Evolutionary conservation across 2,329 filamentous ascomycete genomes (phyloP).

Genomic region (Epichloe sylvatica): DNA sequence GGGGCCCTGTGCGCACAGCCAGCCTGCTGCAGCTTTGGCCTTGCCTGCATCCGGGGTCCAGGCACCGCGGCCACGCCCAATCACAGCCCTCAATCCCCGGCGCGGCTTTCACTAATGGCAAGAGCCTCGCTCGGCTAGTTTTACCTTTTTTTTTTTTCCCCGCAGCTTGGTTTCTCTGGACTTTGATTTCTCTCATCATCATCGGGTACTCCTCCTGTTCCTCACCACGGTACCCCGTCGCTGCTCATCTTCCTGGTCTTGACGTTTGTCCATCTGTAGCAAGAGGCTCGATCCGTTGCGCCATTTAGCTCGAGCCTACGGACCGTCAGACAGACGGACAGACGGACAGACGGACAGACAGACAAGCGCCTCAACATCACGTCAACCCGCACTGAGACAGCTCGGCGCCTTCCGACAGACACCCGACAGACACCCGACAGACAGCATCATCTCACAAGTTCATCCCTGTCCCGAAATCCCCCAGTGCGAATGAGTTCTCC

Average conservation of each 20-base stretch:
- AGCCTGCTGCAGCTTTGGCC: neutral
- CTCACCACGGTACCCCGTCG: neutral
- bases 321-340: neutral
- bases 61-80: neutral
- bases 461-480: neutral
- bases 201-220: neutral
- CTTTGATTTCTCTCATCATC: neutral
- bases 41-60: neutral
- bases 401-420: neutral
- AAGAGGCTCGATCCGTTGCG: neutral
- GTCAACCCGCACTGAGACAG: neutral
- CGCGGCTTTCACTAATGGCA: neutral
- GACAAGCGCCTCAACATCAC: neutral
- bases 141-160: neutral
- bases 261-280: too few species aligned
- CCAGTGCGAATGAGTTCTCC: conserved; percentile 16
- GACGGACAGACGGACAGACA: too few species aligned
- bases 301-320: neutral
- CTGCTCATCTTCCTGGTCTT: too few species aligned
- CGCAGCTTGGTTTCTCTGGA: neutral
- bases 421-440: neutral
- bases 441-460: neutral
- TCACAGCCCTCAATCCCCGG: neutral
- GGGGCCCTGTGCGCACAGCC: neutral
- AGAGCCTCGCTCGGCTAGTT: neutral